Percentiles rank a stretch among this genome's conserved stretches.
These are phyloP conservation scores for Irpex sp. DNA, from an alignment of 1,284 basidiomycete species.

Conservation along the genomic window DNA sequence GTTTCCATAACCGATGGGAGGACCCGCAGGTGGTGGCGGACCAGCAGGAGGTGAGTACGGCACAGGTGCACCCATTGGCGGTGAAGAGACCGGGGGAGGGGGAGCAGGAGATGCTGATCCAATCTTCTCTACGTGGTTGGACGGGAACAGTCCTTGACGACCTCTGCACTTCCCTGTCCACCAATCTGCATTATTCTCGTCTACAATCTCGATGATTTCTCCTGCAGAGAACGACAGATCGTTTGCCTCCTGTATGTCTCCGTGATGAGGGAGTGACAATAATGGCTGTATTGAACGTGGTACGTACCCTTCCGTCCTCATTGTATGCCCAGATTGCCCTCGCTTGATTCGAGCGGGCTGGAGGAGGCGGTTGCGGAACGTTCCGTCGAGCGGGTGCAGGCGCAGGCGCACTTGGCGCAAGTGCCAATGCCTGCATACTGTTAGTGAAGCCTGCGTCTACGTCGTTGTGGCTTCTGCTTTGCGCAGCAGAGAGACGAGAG, in stretches of 20 bases:
- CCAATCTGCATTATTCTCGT: conserved; percentile 63
- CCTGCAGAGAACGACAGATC: conserved; percentile 57
- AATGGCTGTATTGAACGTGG: conserved; percentile 5
- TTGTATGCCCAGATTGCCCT: conserved; percentile 67
- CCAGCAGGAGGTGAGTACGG: conserved; percentile 9
- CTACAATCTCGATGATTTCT: conserved; percentile 56
- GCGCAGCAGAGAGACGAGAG: conserved; percentile 34
- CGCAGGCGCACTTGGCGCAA: conserved; percentile 16
- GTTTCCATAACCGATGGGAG: conserved; percentile 16
- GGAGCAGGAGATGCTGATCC: conserved; percentile 9
- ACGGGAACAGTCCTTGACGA: conserved; percentile 60
- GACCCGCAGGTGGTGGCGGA: conserved; percentile 12
- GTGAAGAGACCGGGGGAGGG: conserved; percentile 13
- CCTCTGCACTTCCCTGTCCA: conserved; percentile 59
- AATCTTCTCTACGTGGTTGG: conserved; percentile 57
- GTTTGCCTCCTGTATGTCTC: conserved; percentile 44
- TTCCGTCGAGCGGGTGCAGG: conserved; percentile 21
- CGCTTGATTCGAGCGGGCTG: conserved; percentile 37
- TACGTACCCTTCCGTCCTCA: conserved; percentile 45
- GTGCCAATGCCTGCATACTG: conserved; percentile 16
- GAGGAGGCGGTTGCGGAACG: conserved; percentile 25
- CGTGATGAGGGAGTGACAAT: neutral
- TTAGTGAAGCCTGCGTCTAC: conserved; percentile 9
- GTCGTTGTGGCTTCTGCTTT: conserved; percentile 4
- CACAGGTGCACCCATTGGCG: conserved; percentile 16